Evolutionary conservation across 2,329 filamentous ascomycete species (phyloP).

Genomic region (Juglanconis oblonga): DNA sequence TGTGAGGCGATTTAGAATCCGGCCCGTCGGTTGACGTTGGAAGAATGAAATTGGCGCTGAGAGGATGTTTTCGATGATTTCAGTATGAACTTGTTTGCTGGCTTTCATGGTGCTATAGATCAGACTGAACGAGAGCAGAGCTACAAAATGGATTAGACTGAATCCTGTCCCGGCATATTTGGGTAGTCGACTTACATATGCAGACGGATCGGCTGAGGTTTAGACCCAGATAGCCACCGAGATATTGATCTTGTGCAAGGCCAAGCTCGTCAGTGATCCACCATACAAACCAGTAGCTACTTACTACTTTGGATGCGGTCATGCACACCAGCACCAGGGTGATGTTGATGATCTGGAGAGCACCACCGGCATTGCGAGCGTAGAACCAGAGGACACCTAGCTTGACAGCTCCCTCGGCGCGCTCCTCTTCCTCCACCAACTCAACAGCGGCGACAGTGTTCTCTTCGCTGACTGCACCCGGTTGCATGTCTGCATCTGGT

Average conservation of each 20-base stretch:
- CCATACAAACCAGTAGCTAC: constrained; percentile 6
- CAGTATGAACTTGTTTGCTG: not conserved
- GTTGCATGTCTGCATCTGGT: not conserved
- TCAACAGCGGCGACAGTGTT: not conserved
- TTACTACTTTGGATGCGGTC: not conserved
- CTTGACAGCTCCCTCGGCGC: not conserved
- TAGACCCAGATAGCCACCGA: not conserved
- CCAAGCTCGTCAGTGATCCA: not conserved
- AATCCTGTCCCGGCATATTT: too few relatives aligned
- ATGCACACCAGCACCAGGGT: not conserved
- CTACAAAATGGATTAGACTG: not conserved
- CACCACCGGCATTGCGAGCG: not conserved
- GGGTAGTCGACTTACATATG: not conserved
- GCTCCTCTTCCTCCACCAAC: not conserved
- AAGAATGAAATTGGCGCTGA: not conserved
- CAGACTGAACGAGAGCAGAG: not conserved
- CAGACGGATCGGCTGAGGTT: not conserved
- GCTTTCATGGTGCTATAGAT: not conserved
- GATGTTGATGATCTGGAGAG: not conserved
- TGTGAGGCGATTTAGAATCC: constrained; percentile 4
- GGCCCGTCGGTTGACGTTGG: constrained; percentile 2
- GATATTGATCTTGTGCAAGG: constrained; percentile 3
- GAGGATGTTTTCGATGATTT: not conserved
- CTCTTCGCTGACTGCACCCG: not conserved
- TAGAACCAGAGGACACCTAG: not conserved